A percentile compares a stretch with the other conserved stretches of the same genome.
Conservation (phyloP, 2,329 filamentous ascomycete genomes). For the Dactylellina leptospora region DNA sequence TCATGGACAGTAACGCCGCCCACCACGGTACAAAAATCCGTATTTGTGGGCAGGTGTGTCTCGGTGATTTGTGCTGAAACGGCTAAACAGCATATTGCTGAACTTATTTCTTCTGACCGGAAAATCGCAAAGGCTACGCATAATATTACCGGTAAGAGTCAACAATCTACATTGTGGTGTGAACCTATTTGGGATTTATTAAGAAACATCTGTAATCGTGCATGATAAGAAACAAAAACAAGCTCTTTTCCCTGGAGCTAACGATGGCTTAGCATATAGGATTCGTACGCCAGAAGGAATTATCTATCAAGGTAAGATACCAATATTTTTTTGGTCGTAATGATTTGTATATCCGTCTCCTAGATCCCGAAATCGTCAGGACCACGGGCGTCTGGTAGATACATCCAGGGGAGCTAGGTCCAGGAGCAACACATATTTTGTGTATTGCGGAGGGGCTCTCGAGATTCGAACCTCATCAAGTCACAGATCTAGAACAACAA, state of each 20-base stretch:
- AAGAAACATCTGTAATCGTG: not conserved
- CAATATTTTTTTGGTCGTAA: constrained; percentile 2
- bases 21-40: constrained; percentile 82
- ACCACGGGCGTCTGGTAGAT: not conserved
- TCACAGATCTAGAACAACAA: not conserved
- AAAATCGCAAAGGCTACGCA: constrained; percentile 87
- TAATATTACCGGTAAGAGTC: constrained; percentile 72
- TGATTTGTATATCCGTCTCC: too few relatives aligned
- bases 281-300: constrained; percentile 47
- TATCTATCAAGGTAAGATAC: constrained; percentile 46
- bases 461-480: not conserved
- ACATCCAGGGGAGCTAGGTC: not conserved
- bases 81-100: constrained; percentile 74
- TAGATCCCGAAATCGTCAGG: too few relatives aligned
- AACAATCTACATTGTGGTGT: not conserved
- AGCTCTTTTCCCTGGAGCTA: constrained; percentile 13
- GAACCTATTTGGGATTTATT: not conserved
- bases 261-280: constrained; percentile 46
- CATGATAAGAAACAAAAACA: not conserved
- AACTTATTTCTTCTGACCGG: constrained; percentile 82
- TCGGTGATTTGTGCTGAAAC: constrained; percentile 74
- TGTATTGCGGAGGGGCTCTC: not conserved
- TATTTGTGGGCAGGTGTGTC: constrained; percentile 82
- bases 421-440: constrained; percentile 22
- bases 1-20: constrained; percentile 78